Conservation (phyloP, 1,139 yeast genomes). For the Zygoascus hellenicus region DNA sequence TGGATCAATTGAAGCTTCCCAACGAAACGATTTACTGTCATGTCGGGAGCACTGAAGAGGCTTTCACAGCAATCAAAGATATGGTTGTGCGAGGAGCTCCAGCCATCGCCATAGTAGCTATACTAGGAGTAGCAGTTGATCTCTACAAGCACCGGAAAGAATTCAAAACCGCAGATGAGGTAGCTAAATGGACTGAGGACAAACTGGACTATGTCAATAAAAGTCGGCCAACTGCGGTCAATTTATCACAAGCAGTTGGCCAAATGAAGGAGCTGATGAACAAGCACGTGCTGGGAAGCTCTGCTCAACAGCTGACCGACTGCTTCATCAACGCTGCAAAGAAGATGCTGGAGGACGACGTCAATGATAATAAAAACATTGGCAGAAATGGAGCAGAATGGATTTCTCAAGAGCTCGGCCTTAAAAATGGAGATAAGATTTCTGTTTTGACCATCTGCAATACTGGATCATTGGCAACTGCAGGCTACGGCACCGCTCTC, state of each 20-base stretch:
- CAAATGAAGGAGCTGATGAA: constrained; percentile 37
- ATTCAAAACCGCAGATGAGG: constrained; percentile 13
- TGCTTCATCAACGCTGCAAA: constrained; percentile 49
- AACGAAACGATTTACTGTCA: constrained; percentile 65
- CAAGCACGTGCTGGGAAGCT: constrained; percentile 28
- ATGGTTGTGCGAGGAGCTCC: constrained; percentile 99
- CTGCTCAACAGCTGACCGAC: constrained; percentile 35
- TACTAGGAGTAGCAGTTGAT: constrained; percentile 77
- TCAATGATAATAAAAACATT: constrained; percentile 64
- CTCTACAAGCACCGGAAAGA: constrained; percentile 26
- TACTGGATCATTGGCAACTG: constrained; percentile 76
- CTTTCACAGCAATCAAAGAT: constrained; percentile 68
- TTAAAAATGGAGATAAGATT: constrained; percentile 34
- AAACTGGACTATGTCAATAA: constrained; percentile 61
- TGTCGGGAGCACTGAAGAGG: constrained; percentile 60
- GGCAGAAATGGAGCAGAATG: constrained; percentile 80
- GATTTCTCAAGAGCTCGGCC: constrained; percentile 37
- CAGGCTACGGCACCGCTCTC: constrained; percentile 95
- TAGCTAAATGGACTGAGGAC: constrained; percentile 23
- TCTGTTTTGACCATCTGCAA: constrained; percentile 72
- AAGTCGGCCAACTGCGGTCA: constrained; percentile 95
- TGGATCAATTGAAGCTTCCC: constrained; percentile 82
- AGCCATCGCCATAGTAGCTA: constrained; percentile 94
- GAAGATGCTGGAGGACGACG: constrained; percentile 65
- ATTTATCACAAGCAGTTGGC: constrained; percentile 61